Conservation (phyloP, 495 filamentous ascomycete species). For the Xylaria palmicola region DNA sequence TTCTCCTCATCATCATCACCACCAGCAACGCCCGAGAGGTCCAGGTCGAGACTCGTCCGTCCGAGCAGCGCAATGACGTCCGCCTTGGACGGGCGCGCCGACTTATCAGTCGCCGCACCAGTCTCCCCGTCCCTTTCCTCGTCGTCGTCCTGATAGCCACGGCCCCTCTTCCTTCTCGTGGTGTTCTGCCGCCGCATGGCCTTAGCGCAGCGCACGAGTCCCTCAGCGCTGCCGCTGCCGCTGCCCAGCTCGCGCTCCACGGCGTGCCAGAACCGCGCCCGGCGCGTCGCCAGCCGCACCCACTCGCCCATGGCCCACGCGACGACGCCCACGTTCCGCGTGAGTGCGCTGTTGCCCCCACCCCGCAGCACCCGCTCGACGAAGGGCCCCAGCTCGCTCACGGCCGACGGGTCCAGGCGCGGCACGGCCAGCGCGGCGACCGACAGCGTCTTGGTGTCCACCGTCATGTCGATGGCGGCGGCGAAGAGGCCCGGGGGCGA, state of each 20-base stretch:
- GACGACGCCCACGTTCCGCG: slow-evolving; percentile 45
- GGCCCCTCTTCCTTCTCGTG: slow-evolving; percentile 17
- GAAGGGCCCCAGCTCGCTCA: slow-evolving; percentile 42
- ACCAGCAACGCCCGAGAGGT: slow-evolving; percentile 24
- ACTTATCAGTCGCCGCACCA: not conserved
- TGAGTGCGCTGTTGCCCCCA: slow-evolving; percentile 27
- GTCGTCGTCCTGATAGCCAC: slow-evolving; percentile 6
- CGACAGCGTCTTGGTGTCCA: slow-evolving; percentile 41
- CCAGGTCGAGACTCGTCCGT: slow-evolving; percentile 41
- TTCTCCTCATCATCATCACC: not conserved
- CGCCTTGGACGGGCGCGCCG: slow-evolving; percentile 4
- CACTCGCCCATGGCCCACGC: slow-evolving; percentile 56
- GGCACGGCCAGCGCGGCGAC: slow-evolving; percentile 42
- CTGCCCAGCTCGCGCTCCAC: slow-evolving; percentile 42
- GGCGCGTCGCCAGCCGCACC: slow-evolving; percentile 42
- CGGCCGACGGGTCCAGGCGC: slow-evolving; percentile 41
- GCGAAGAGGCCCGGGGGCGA: slow-evolving; percentile 42
- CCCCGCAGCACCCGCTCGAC: slow-evolving; percentile 28
- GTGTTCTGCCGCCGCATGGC: slow-evolving; percentile 18
- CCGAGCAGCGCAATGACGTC: slow-evolving; percentile 44
- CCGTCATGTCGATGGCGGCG: slow-evolving; percentile 46
- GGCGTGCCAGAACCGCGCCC: slow-evolving; percentile 48
- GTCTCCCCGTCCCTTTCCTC: slow-evolving; percentile 21
- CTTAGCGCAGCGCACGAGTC: slow-evolving; percentile 27
- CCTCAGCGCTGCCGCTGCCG: slow-evolving; percentile 24